Conservation (phyloP, 2,329 filamentous ascomycete species). For the Thelonectria rubi region DNA sequence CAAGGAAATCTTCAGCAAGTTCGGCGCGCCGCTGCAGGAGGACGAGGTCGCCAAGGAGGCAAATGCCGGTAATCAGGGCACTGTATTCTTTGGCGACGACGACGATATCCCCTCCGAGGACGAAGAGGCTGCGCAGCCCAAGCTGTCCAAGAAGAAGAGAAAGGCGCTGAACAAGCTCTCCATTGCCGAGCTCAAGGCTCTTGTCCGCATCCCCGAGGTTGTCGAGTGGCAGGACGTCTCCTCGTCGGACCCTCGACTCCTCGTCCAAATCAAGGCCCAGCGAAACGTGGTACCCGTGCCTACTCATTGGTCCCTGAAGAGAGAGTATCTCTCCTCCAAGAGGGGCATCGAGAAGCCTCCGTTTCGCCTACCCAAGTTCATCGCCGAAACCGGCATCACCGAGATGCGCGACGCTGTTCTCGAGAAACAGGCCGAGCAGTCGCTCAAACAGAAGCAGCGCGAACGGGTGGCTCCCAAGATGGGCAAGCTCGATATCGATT, state of each 20-base stretch:
- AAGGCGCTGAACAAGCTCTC: constrained; percentile 93
- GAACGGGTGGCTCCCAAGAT: constrained; percentile 95
- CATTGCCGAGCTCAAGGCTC: constrained; percentile 92
- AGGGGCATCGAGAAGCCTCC: constrained; percentile 95
- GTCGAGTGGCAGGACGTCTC: constrained; percentile 98
- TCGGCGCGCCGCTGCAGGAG: constrained; percentile 72
- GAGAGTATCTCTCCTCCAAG: constrained; percentile 97
- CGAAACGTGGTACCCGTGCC: constrained; percentile 96
- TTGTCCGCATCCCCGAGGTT: constrained; percentile 89
- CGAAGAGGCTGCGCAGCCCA: constrained; percentile 73
- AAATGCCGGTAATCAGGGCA: constrained; percentile 78
- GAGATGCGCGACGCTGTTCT: constrained; percentile 98
- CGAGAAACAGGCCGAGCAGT: constrained; percentile 93
- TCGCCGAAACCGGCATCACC: constrained; percentile 94
- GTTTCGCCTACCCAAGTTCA: constrained; percentile 94
- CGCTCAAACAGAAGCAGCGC: constrained; percentile 92
- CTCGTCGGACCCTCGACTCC: constrained; percentile 84
- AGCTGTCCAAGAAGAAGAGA: constrained; percentile 92
- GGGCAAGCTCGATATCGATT: constrained; percentile 97
- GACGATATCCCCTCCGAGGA: constrained; percentile 88
- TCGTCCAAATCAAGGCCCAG: constrained; percentile 94
- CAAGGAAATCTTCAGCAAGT: constrained; percentile 83
- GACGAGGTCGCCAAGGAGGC: constrained; percentile 71
- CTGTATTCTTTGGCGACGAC: constrained; percentile 84
- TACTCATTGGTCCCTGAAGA: constrained; percentile 92